Evolutionary conservation across 768 basidiomycete genomes (phyloP).

Genomic region (Stropharia rugosoannulata): DNA sequence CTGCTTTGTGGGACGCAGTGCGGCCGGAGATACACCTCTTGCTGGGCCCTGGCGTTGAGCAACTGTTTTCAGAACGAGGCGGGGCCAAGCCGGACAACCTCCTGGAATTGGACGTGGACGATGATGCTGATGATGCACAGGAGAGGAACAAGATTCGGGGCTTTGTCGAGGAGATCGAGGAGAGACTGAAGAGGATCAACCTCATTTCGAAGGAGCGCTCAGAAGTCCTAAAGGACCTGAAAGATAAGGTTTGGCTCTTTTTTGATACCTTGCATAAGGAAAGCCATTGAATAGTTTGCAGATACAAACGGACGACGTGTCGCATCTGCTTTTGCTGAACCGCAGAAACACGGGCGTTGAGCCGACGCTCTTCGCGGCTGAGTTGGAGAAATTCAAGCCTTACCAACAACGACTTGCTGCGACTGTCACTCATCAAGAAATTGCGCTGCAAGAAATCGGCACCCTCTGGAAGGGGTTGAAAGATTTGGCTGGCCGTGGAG

Average conservation of each 20-base stretch:
- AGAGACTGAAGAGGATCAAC: constrained; percentile 71
- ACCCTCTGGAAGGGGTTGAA: constrained; percentile 73
- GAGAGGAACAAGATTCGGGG: constrained; percentile 68
- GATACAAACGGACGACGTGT: constrained; percentile 97
- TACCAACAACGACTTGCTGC: constrained; percentile 81
- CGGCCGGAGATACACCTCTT: constrained; percentile 63
- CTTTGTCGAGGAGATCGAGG: constrained; percentile 74
- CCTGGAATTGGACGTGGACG: constrained; percentile 68
- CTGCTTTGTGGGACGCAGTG: constrained; percentile 69
- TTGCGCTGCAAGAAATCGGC: constrained; percentile 71
- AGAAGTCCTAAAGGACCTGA: constrained; percentile 89
- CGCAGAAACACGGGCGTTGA: constrained; percentile 83
- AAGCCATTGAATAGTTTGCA: constrained; percentile 25
- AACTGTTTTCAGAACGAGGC: constrained; percentile 55
- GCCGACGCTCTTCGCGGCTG: constrained; percentile 85
- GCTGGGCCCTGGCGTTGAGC: constrained; percentile 58
- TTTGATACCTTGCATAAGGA: background rate
- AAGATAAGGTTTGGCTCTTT: constrained; percentile 73
- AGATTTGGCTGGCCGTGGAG: constrained; percentile 71
- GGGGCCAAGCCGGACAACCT: constrained; percentile 37
- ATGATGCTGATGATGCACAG: constrained; percentile 59
- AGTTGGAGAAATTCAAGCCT: constrained; percentile 94
- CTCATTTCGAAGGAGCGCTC: constrained; percentile 84
- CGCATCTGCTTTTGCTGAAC: constrained; percentile 89
- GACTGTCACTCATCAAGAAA: constrained; percentile 77